These are phyloP conservation scores for Elsinoe batatas DNA, from an alignment of 2,329 filamentous ascomycete genomes.

Conservation along the genomic window DNA sequence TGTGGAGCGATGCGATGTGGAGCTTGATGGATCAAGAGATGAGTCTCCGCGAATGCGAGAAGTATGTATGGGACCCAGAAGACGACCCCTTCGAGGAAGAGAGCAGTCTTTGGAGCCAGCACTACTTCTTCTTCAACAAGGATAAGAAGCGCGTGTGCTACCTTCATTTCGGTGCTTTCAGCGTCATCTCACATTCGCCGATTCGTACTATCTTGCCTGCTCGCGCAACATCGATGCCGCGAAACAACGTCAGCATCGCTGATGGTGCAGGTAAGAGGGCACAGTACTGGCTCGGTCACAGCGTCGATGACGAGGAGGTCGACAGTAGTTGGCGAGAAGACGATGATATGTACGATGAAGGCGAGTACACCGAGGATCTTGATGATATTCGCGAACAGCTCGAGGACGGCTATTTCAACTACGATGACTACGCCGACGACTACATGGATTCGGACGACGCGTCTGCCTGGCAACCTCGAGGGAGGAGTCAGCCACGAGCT, in stretches of 20 bases:
- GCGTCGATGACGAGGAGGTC: constrained; percentile 15
- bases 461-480: constrained; percentile 14
- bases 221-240: constrained; percentile 34
- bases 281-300: constrained; percentile 75
- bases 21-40: constrained; percentile 88
- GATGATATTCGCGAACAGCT: constrained; percentile 28
- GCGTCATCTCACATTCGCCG: constrained; percentile 58
- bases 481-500: constrained; percentile 14
- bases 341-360: constrained; percentile 27
- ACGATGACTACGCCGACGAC: constrained; percentile 17
- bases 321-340: constrained; percentile 21
- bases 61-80: constrained; percentile 82
- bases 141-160: constrained; percentile 86
- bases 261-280: constrained; percentile 67
- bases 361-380: constrained; percentile 25
- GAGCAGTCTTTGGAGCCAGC: constrained; percentile 85
- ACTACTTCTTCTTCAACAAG: constrained; percentile 98
- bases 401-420: constrained; percentile 24
- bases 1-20: constrained; percentile 90
- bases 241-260: constrained; percentile 34
- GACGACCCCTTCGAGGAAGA: constrained; percentile 89
- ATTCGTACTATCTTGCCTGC: constrained; percentile 30
- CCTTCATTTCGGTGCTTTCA: constrained; percentile 82
- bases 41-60: constrained; percentile 75
- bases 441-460: constrained; percentile 20